These are phyloP conservation scores for Ruellia speciosa DNA, from an alignment of 305 asterid species.

Conservation along the genomic window DNA sequence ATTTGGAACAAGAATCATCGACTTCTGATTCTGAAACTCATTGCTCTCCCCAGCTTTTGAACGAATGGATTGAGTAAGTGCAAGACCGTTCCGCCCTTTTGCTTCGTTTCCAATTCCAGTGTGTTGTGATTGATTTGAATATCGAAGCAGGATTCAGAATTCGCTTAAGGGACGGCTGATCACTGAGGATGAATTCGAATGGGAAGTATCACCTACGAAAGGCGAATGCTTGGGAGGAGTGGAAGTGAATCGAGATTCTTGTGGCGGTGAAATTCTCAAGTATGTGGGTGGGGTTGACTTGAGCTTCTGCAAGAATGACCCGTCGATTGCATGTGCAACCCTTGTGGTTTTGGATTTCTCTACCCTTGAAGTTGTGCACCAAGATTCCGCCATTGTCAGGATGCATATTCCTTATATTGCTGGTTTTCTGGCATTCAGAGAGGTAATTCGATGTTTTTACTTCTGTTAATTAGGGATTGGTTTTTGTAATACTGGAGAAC, in stretches of 20 bases:
- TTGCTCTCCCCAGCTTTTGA: slow-evolving; percentile 20
- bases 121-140: slow-evolving; percentile 10
- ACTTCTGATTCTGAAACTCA: slow-evolving; percentile 20
- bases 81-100: not conserved
- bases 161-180: slow-evolving; percentile 53
- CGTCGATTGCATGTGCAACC: slow-evolving; percentile 65
- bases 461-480: slow-evolving; percentile 9
- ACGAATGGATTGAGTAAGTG: slow-evolving; percentile 44
- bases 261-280: slow-evolving; percentile 31
- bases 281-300: slow-evolving; percentile 82
- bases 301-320: slow-evolving; percentile 65
- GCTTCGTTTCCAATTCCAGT: slow-evolving; percentile 1
- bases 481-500: not conserved
- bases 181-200: slow-evolving; percentile 43
- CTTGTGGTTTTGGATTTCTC: slow-evolving; percentile 52
- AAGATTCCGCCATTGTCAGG: slow-evolving; percentile 49
- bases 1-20: slow-evolving; percentile 16
- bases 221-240: slow-evolving; percentile 16
- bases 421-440: slow-evolving; percentile 91
- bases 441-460: slow-evolving; percentile 31
- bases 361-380: slow-evolving; percentile 52
- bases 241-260: slow-evolving; percentile 19
- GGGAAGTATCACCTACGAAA: slow-evolving; percentile 37
- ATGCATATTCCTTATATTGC: slow-evolving; percentile 63
- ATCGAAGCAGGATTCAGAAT: slow-evolving; percentile 50